Conservation (phyloP, 176 grass and related monocot genomes). For the Oryza coarctata region DNA sequence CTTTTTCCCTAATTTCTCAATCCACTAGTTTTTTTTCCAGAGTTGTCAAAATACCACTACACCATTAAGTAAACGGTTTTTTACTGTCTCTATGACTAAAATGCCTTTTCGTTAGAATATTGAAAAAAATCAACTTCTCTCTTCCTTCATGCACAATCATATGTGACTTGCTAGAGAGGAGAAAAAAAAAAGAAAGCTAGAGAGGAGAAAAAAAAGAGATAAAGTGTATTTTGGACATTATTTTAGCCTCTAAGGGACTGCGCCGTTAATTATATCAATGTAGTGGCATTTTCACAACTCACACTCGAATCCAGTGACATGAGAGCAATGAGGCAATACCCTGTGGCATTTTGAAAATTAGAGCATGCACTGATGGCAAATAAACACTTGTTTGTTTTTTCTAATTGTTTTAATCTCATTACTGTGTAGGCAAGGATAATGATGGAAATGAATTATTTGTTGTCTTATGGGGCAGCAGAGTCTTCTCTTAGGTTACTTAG, state of each 20-base stretch:
- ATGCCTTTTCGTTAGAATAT: neutral
- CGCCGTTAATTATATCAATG: too few species aligned
- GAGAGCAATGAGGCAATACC: neutral
- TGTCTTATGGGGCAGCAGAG: conserved; percentile 77
- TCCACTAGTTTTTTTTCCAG: neutral
- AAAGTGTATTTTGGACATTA: neutral
- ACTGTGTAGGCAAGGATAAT: conserved; percentile 58
- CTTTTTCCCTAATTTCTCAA: neutral
- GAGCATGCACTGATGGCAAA: neutral
- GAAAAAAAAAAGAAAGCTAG: neutral
- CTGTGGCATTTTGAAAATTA: neutral
- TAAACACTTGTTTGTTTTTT: neutral
- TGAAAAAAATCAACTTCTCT: neutral
- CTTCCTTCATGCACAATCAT: neutral
- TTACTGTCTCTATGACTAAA: neutral
- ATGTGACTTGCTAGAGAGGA: neutral
- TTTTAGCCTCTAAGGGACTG: neutral
- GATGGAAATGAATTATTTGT: conserved; percentile 85
- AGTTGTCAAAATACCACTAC: neutral
- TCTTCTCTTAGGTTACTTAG: conserved; percentile 70
- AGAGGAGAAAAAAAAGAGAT: neutral
- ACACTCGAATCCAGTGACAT: neutral
- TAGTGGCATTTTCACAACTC: neutral
- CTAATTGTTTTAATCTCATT: conserved; percentile 18
- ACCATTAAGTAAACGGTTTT: neutral